These are phyloP conservation scores for Syncephalastrum racemosum DNA, from an alignment of 371 early-diverging fungal species.

Conservation along the genomic window DNA sequence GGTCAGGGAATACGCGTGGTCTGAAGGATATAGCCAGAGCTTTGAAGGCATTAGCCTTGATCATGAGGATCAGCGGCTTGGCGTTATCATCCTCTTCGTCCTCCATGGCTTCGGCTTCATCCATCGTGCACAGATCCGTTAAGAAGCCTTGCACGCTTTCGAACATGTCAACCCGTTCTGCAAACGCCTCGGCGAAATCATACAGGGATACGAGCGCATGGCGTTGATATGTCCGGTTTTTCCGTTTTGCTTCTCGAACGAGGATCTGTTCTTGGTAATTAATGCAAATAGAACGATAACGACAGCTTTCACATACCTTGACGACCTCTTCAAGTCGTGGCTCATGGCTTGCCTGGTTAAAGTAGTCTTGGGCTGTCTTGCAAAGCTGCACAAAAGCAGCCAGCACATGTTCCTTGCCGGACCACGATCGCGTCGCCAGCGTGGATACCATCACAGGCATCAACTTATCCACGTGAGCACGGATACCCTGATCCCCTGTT, in stretches of 20 bases:
- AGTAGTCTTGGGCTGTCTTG: slow-evolving; percentile 54
- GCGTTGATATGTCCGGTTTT: slow-evolving; percentile 67
- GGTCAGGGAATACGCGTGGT: slow-evolving; percentile 37
- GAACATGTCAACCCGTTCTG: slow-evolving; percentile 52
- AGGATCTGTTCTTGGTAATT: slow-evolving; percentile 37
- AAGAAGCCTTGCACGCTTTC: slow-evolving; percentile 58
- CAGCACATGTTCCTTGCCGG: slow-evolving; percentile 84
- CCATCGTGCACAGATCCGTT: slow-evolving; percentile 54
- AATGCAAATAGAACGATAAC: background rate
- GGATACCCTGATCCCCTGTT: slow-evolving; percentile 33
- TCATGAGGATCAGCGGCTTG: slow-evolving; percentile 62
- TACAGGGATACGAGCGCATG: slow-evolving; percentile 69
- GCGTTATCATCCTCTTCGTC: slow-evolving; percentile 67
- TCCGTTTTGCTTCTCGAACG: slow-evolving; percentile 72
- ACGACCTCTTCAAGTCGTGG: slow-evolving; percentile 45
- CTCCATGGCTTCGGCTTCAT: slow-evolving; percentile 55
- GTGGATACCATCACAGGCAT: slow-evolving; percentile 67
- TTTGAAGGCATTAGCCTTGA: slow-evolving; percentile 73
- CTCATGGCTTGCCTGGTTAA: slow-evolving; percentile 25
- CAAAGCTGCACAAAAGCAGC: slow-evolving; percentile 67
- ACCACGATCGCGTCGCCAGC: slow-evolving; percentile 81
- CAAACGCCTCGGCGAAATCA: slow-evolving; percentile 56
- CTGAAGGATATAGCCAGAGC: slow-evolving; percentile 60
- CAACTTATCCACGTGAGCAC: slow-evolving; percentile 44
- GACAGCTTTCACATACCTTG: slow-evolving; percentile 36